Conservation (phyloP, 192 early-diverging fungal species). For the Chytriomyces confervae region DNA sequence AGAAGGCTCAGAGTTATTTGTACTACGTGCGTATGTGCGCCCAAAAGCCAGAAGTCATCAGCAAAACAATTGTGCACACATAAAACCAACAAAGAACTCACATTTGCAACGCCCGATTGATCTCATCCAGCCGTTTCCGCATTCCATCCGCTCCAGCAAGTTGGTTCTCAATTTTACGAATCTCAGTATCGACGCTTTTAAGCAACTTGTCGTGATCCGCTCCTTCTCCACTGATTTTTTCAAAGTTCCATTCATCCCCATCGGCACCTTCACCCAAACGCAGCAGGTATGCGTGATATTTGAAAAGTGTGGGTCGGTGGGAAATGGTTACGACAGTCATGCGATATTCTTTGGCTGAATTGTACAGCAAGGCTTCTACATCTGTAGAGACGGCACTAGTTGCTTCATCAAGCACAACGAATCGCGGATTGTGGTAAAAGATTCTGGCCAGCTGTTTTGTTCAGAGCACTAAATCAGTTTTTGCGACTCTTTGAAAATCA, state of each 20-base stretch:
- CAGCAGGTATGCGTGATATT: conserved; percentile 76
- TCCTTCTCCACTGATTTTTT: conserved; percentile 44
- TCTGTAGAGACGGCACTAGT: conserved; percentile 93
- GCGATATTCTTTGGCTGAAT: conserved; percentile 60
- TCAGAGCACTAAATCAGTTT: background rate
- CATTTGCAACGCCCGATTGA: conserved; percentile 54
- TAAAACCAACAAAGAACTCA: background rate
- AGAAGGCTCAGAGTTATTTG: background rate
- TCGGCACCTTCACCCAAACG: conserved; percentile 48
- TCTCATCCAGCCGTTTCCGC: conserved; percentile 45
- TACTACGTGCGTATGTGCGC: background rate
- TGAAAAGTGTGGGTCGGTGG: conserved; percentile 92
- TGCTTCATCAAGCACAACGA: conserved; percentile 97
- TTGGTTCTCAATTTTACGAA: conserved; percentile 46
- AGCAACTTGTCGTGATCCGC: conserved; percentile 25
- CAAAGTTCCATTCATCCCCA: conserved; percentile 50
- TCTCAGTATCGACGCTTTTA: conserved; percentile 51
- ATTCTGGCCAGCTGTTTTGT: conserved; percentile 89
- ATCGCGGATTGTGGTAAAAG: conserved; percentile 95
- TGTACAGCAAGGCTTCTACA: conserved; percentile 88
- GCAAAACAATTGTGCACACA: no score
- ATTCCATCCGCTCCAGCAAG: conserved; percentile 44
- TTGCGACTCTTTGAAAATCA: background rate
- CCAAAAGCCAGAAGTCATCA: no score
- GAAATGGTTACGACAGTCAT: conserved; percentile 92